phyloP scores from a whole-genome alignment of 1,284 basidiomycete genomes.

The Boletellus sp. region DNA sequence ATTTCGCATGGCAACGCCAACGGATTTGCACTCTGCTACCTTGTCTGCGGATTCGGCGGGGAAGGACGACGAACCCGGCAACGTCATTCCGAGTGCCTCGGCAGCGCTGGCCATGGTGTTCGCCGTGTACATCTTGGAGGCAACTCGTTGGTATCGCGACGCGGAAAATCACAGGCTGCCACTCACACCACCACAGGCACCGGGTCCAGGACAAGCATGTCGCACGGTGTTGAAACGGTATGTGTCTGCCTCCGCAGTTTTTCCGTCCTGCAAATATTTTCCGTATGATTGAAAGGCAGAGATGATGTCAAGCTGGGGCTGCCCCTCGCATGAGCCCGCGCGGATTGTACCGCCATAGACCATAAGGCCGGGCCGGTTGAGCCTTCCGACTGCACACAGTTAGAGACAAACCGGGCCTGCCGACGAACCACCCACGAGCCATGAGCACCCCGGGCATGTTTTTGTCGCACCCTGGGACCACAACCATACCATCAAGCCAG shows the following conservation, averaged over 20 bases:
- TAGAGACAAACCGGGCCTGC: conserved; percentile 16
- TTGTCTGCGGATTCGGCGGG: conserved; percentile 91
- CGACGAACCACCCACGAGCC: conserved; percentile 63
- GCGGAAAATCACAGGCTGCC: conserved; percentile 8
- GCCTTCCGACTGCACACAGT: conserved; percentile 66
- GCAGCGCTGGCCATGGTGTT: conserved; percentile 95
- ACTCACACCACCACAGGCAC: conserved; percentile 92
- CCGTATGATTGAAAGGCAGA: conserved; percentile 96
- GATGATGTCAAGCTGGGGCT: conserved; percentile 85
- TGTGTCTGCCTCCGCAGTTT: conserved; percentile 78
- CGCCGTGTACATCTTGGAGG: conserved; percentile 84
- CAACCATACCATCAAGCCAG: conserved; percentile 97
- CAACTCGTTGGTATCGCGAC: conserved; percentile 28
- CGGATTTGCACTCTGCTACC: conserved; percentile 74
- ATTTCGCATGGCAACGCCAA: conserved; percentile 80
- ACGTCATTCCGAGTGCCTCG: conserved; percentile 92
- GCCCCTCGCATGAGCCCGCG: conserved; percentile 81
- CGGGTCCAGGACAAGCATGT: conserved; percentile 91
- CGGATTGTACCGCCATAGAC: conserved; percentile 95
- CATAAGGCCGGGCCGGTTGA: conserved; percentile 95
- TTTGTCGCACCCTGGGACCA: conserved; percentile 95
- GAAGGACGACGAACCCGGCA: conserved; percentile 94
- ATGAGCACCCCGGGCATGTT: conserved; percentile 97
- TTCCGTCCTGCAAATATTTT: conserved; percentile 86
- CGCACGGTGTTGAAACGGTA: conserved; percentile 83